Conservation (phyloP, 2,329 filamentous ascomycete genomes). For the Pseudogymnoascus sp. region DNA sequence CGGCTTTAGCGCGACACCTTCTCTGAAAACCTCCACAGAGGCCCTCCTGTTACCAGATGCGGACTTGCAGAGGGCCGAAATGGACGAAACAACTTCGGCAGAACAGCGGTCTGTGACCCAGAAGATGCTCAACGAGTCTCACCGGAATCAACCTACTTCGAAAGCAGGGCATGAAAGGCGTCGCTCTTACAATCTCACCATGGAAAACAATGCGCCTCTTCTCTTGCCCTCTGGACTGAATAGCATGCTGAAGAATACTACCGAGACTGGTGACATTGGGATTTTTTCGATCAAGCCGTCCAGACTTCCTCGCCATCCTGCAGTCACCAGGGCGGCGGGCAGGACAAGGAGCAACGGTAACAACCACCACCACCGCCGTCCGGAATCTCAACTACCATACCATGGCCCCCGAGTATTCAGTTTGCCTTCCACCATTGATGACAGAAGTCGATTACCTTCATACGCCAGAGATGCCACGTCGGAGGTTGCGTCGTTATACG, state of each 20-base stretch:
- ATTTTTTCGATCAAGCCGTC: slow-evolving; percentile 46
- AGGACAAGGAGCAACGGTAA: slow-evolving; percentile 16
- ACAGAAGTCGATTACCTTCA: slow-evolving; percentile 38
- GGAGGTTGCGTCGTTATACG: slow-evolving; percentile 49
- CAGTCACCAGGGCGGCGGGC: slow-evolving; percentile 17
- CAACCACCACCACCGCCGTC: background rate
- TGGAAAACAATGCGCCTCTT: slow-evolving; percentile 31
- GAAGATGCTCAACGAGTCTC: background rate
- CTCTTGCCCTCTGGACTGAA: slow-evolving; percentile 46
- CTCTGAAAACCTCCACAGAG: background rate
- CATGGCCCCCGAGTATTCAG: slow-evolving; percentile 17
- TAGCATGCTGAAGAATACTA: slow-evolving; percentile 57
- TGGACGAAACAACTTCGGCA: background rate
- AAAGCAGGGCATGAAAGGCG: background rate
- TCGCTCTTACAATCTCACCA: background rate
- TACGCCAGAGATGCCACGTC: slow-evolving; percentile 40
- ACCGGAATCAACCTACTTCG: background rate
- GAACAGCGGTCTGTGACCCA: background rate
- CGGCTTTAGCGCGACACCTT: background rate
- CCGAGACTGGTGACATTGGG: slow-evolving; percentile 57
- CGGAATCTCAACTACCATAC: slow-evolving; percentile 8
- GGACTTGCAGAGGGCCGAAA: background rate
- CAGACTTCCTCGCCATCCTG: slow-evolving; percentile 21
- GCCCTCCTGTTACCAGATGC: background rate
- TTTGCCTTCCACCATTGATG: slow-evolving; percentile 31